phyloP scores from a whole-genome alignment of 306 rosid genomes.

The Quercus cerris region DNA sequence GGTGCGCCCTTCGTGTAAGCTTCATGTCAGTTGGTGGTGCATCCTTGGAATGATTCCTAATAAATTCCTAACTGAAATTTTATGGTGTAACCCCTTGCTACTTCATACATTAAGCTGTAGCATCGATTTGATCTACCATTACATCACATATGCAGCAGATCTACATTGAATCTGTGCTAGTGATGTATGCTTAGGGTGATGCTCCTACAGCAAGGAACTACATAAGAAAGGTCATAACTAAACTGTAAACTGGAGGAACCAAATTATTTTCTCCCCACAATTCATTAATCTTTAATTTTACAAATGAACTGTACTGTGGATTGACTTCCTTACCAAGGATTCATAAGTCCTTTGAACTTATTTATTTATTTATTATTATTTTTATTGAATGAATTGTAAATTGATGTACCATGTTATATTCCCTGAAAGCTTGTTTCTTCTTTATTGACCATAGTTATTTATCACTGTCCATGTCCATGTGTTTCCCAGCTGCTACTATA shows the following conservation, averaged over 20 bases:
- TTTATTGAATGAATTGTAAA: neutral
- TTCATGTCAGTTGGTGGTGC: neutral
- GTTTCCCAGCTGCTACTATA: neutral
- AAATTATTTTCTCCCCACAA: neutral
- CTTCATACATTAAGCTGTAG: neutral
- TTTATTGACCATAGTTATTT: neutral
- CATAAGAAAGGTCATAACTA: neutral
- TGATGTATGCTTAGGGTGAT: neutral
- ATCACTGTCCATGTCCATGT: neutral
- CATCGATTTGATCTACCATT: neutral
- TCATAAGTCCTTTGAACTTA: neutral
- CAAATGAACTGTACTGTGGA: neutral
- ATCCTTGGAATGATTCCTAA: neutral
- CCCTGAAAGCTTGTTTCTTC: slow-evolving; percentile 7
- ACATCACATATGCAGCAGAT: neutral
- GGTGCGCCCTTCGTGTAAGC: neutral
- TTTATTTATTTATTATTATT: neutral
- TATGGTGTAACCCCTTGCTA: neutral
- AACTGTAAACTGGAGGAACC: neutral
- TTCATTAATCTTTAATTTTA: neutral
- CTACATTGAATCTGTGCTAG: neutral
- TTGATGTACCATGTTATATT: neutral
- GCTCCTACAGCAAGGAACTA: neutral
- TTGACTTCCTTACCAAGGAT: neutral
- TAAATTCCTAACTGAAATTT: neutral